A percentile compares a stretch with the other conserved stretches of the same genome.
Evolutionary conservation across 768 basidiomycete genomes (phyloP).

Genomic region (Amanita rimosa): DNA sequence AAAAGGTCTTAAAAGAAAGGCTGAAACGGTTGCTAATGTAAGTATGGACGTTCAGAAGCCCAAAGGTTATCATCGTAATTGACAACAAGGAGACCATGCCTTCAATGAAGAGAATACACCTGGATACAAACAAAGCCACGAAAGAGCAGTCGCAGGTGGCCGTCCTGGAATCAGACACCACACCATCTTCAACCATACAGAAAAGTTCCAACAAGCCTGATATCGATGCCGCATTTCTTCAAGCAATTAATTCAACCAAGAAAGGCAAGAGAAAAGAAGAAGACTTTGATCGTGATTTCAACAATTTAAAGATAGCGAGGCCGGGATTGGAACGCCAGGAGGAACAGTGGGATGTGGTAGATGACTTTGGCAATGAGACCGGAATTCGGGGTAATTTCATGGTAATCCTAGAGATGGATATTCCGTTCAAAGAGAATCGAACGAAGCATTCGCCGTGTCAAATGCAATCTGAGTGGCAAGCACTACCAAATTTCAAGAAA

Average conservation of each 20-base stretch:
- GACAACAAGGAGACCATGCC: neutral
- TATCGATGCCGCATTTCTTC: conserved; percentile 57
- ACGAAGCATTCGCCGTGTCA: conserved; percentile 7
- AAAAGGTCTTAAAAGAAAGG: conserved; percentile 12
- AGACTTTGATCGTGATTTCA: conserved; percentile 70
- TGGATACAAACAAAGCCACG: neutral
- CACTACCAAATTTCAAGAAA: conserved; percentile 62
- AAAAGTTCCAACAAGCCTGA: conserved; percentile 32
- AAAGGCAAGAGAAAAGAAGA: conserved; percentile 58
- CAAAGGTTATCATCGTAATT: neutral
- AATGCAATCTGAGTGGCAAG: conserved; percentile 29
- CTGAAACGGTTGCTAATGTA: conserved; percentile 25
- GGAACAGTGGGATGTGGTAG: conserved; percentile 46
- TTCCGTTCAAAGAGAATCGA: conserved; percentile 25
- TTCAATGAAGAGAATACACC: neutral
- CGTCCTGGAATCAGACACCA: neutral
- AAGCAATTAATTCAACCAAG: conserved; percentile 65
- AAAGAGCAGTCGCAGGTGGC: neutral
- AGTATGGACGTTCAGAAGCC: neutral
- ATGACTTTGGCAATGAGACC: conserved; percentile 53
- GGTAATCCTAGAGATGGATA: conserved; percentile 60
- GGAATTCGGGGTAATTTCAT: conserved; percentile 69
- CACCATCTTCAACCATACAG: neutral
- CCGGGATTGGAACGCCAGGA: conserved; percentile 41
- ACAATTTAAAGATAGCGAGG: conserved; percentile 60